These are phyloP conservation scores for Isabelozyma pseudorhagii DNA, from an alignment of 805 yeast species.

Conservation along the genomic window DNA sequence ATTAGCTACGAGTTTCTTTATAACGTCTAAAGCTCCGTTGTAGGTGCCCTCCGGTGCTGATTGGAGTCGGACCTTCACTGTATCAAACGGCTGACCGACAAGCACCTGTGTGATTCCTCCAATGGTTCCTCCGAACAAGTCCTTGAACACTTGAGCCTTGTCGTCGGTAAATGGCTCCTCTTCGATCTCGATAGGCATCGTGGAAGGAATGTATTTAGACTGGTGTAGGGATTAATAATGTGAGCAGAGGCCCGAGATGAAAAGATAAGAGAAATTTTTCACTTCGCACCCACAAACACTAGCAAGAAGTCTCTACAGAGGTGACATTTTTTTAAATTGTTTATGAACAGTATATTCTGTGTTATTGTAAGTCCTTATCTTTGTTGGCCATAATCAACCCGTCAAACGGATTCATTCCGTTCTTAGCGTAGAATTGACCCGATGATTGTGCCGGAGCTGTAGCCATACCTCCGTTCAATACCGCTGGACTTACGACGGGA, in stretches of 20 bases:
- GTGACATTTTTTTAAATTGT: background rate
- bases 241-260: too few species aligned
- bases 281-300: background rate
- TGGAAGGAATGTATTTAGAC: background rate
- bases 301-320: background rate
- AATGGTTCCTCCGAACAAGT: conserved; percentile 84
- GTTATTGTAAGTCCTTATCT: background rate
- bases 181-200: conserved; percentile 44
- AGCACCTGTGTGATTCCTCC: conserved; percentile 97
- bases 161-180: conserved; percentile 35
- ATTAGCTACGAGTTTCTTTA: conserved; percentile 56
- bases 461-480: conserved; percentile 3
- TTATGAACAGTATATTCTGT: background rate
- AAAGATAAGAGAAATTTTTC: too few species aligned
- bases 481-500: conserved; percentile 17
- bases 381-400: conserved; percentile 29
- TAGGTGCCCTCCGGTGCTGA: conserved; percentile 78
- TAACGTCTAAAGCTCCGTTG: conserved; percentile 72
- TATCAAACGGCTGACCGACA: conserved; percentile 95
- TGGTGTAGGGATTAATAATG: background rate
- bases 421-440: conserved; percentile 32
- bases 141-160: conserved; percentile 57
- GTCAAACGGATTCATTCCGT: conserved; percentile 37
- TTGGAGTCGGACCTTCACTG: conserved; percentile 90
- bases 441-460: conserved; percentile 28